phyloP scores from a whole-genome alignment of 495 filamentous ascomycete genomes.

The Hyaloscypha variabilis region DNA sequence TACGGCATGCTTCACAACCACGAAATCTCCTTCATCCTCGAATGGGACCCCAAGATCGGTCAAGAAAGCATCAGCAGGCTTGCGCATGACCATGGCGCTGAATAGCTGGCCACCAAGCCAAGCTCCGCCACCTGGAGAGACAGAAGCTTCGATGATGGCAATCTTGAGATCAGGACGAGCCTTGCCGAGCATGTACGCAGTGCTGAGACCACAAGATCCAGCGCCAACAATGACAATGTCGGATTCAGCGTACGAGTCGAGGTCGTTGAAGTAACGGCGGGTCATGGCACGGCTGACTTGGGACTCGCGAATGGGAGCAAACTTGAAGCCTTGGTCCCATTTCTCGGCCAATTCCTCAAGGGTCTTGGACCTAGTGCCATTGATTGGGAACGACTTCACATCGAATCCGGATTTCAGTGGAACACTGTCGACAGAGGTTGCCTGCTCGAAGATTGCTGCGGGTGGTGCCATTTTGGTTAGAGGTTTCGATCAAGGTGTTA shows the following conservation, averaged over 20 bases:
- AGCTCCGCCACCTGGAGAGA: constrained; percentile 84
- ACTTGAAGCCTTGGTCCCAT: constrained; percentile 61
- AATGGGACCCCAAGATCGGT: constrained; percentile 79
- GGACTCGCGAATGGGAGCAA: constrained; percentile 84
- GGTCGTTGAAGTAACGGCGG: constrained; percentile 84
- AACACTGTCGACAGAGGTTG: constrained; percentile 11
- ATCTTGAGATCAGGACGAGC: constrained; percentile 88
- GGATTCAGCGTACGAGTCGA: constrained; percentile 86
- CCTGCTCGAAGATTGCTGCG: constrained; percentile 44
- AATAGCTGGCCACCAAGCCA: constrained; percentile 95
- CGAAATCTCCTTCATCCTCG: constrained; percentile 83
- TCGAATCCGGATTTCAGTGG: constrained; percentile 26
- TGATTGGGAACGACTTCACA: constrained; percentile 22
- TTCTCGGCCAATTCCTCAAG: constrained; percentile 39
- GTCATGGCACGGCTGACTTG: constrained; percentile 93
- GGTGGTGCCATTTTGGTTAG: constrained; percentile 73
- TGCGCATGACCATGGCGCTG: constrained; percentile 91
- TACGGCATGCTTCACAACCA: constrained; percentile 86
- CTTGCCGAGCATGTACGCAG: constrained; percentile 82
- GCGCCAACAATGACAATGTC: constrained; percentile 92
- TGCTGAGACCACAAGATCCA: constrained; percentile 81
- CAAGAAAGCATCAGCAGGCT: constrained; percentile 84
- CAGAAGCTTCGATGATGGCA: constrained; percentile 84
- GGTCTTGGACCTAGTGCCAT: constrained; percentile 27
- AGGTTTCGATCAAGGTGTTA: constrained; percentile 23